Evolutionary conservation across 2,329 filamentous ascomycete genomes (phyloP), one percentile per base, ranked within the genome.

Genomic region (Colletotrichum ledebouriae): DNA sequence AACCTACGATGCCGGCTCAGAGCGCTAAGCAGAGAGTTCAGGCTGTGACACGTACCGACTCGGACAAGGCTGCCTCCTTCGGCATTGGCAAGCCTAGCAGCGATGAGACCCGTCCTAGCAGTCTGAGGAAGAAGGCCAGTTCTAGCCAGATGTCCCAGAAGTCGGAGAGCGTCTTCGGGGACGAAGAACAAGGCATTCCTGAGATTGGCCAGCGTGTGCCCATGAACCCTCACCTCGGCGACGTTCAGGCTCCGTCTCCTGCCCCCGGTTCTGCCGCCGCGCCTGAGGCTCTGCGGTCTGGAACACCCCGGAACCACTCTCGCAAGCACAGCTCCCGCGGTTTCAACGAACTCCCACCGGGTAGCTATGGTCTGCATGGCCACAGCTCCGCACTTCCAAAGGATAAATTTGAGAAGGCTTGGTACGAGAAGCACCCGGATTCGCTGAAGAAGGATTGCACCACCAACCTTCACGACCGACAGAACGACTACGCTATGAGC

Each of bases 161-260:
- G 46, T 68, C 60, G 7, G 64, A 70, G 33, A 67, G 63, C 33
- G 60, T 64, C 55, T 71, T 71, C 11, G 70, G 66, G 22, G 91
- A 91, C 17, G 92, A 95, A 52, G 92, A 96, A 71, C 90, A 94
- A 63, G 95, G 94, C 22, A 97, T 98, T 73, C 94, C 94, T 2
- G 93, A 97, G 76, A 96, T 98, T 73, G 95, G 95, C 55, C 89
- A 93, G 75, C 92, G 94, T 76, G 95, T 99, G 44, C 96, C 96
- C 57, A 96, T 99, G 93, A 92, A 96, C 76, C 92, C 91, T 60
- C 89, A 96, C 77, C 93, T 96, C 49, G 96, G 96, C 70, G 95
- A 98, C 77, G 96, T 98, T 10, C 96, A 99, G 81, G 96, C 96
- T 13, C 96, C 96, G 2, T 96, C 94, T 2, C 94, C 94, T 1